Evolutionary conservation across 2,329 filamentous ascomycete species (phyloP).

Genomic region (Aspergillus aculeatus): DNA sequence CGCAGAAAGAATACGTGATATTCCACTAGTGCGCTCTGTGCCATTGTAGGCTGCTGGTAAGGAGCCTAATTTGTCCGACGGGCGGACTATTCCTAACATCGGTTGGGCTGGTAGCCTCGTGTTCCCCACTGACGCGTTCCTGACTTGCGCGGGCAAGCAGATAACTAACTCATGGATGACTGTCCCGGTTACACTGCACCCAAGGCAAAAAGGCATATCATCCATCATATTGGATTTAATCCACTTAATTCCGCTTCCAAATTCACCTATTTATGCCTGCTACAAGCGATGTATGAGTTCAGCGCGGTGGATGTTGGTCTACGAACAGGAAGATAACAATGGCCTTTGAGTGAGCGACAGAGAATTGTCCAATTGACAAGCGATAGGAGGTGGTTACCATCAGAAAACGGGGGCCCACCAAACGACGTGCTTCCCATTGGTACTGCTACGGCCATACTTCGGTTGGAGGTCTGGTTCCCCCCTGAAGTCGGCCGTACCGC

Average conservation of each 20-base stretch:
- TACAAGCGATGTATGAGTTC: background rate
- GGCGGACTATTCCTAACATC: constrained; percentile 12
- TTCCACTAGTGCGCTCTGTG: constrained; percentile 8
- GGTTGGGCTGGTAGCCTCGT: constrained; percentile 22
- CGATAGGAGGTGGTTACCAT: background rate
- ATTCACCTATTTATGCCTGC: background rate
- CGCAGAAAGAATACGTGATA: constrained; percentile 11
- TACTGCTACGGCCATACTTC: constrained; percentile 9
- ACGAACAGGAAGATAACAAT: background rate
- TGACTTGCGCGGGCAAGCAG: constrained; percentile 23
- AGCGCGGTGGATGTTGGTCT: background rate
- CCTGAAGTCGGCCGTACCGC: constrained; percentile 8
- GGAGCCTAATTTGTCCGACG: constrained; percentile 20
- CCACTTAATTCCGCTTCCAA: background rate
- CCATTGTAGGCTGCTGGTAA: constrained; percentile 8
- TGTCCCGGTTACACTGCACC: background rate
- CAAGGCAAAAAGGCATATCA: background rate
- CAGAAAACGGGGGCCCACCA: background rate
- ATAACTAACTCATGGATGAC: constrained; percentile 4
- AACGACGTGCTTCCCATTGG: constrained; percentile 11
- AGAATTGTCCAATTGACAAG: background rate
- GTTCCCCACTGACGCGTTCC: constrained; percentile 31
- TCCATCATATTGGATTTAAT: constrained; percentile 3
- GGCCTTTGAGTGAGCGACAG: background rate
- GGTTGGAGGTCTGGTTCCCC: constrained; percentile 3